These are phyloP conservation scores for Penicillium simplicissimum DNA, from an alignment of 495 filamentous ascomycete genomes.

Conservation along the genomic window DNA sequence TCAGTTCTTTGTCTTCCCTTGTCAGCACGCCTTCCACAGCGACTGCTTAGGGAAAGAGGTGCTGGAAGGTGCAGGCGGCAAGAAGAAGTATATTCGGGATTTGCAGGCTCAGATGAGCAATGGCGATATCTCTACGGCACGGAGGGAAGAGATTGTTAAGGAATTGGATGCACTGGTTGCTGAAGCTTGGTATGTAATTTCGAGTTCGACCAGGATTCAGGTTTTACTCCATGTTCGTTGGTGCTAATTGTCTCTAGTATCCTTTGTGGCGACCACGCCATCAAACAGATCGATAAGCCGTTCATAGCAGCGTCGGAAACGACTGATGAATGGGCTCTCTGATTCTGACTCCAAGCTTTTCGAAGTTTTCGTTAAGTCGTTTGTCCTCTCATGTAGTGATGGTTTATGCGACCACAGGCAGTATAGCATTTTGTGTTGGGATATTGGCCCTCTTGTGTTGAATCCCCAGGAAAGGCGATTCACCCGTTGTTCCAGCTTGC, in stretches of 20 bases:
- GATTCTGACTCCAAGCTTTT: slow-evolving; percentile 11
- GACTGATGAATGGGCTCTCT: slow-evolving; percentile 81
- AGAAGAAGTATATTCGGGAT: slow-evolving; percentile 78
- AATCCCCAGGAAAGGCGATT: not conserved
- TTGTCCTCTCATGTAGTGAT: not conserved
- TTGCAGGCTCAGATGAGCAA: slow-evolving; percentile 77
- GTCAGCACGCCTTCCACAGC: slow-evolving; percentile 95
- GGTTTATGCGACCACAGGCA: not conserved
- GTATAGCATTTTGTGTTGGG: not conserved
- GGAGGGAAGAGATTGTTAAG: slow-evolving; percentile 78
- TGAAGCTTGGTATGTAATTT: slow-evolving; percentile 65
- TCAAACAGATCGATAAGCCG: slow-evolving; percentile 88
- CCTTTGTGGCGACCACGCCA: slow-evolving; percentile 89
- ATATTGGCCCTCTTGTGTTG: not conserved
- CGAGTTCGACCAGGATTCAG: not conserved
- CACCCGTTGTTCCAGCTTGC: slow-evolving; percentile 13
- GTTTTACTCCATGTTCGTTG: not conserved
- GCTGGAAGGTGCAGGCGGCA: slow-evolving; percentile 69
- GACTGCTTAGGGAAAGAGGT: slow-evolving; percentile 88
- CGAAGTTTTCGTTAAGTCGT: not conserved
- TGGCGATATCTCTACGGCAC: slow-evolving; percentile 61
- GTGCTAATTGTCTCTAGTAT: slow-evolving; percentile 49
- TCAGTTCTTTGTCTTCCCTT: slow-evolving; percentile 97
- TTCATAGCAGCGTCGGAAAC: slow-evolving; percentile 75
- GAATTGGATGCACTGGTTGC: slow-evolving; percentile 90